Evolutionary conservation across 2,329 filamentous ascomycete genomes (phyloP).

Genomic region (Exserohilum turcica): DNA sequence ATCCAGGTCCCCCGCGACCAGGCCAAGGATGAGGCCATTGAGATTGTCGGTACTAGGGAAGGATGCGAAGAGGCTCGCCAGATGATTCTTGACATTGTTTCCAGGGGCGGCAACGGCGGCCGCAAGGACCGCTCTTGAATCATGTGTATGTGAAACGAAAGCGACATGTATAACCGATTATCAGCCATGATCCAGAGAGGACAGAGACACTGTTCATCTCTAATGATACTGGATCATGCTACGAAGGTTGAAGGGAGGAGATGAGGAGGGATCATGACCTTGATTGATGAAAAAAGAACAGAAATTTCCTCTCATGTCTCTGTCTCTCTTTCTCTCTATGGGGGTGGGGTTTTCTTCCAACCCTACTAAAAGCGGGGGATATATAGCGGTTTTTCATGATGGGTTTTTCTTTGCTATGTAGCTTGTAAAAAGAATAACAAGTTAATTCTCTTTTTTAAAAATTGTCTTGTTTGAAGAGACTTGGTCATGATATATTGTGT

Average conservation of each 20-base stretch:
- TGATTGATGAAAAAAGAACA: not conserved
- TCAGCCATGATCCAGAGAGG: not conserved
- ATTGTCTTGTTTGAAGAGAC: too few relatives aligned
- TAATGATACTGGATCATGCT: not conserved
- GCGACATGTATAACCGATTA: not conserved
- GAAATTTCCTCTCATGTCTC: not conserved
- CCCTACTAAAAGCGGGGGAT: too few relatives aligned
- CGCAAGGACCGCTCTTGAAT: constrained; percentile 23
- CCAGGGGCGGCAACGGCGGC: constrained; percentile 35
- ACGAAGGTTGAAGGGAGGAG: not conserved
- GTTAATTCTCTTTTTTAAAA: too few relatives aligned
- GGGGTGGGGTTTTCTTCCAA: too few relatives aligned
- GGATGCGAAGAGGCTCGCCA: constrained; percentile 87
- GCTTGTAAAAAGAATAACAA: too few relatives aligned
- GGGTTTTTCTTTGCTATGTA: too few relatives aligned
- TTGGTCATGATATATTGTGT: too few relatives aligned
- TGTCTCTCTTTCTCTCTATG: too few relatives aligned
- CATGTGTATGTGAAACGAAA: too few relatives aligned
- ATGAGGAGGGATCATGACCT: not conserved
- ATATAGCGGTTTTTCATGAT: too few relatives aligned
- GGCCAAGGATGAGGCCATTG: constrained; percentile 77
- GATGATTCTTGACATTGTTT: constrained; percentile 82
- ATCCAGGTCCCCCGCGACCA: constrained; percentile 91
- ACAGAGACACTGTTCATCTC: not conserved
- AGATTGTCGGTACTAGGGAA: constrained; percentile 78